phyloP scores from a whole-genome alignment of 2,329 filamentous ascomycete genomes.

The Aspergillus neotritici region DNA sequence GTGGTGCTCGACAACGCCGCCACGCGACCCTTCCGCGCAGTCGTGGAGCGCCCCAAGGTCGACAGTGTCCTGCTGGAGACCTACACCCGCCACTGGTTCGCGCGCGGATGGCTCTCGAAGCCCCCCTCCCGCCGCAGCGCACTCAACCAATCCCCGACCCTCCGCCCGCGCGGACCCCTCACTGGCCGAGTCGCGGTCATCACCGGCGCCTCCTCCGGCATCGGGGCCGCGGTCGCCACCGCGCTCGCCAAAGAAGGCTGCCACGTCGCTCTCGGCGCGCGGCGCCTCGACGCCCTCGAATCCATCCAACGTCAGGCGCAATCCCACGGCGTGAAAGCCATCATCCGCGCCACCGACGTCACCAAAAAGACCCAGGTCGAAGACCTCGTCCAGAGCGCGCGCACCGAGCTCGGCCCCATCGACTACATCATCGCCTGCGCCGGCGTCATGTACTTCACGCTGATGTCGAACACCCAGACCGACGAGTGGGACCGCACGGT shows the following conservation, averaged over 20 bases:
- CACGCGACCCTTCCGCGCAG: constrained; percentile 56
- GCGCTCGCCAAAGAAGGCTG: constrained; percentile 66
- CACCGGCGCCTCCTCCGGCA: constrained; percentile 74
- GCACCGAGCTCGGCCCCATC: constrained; percentile 61
- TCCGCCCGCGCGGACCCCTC: constrained; percentile 53
- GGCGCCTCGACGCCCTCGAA: constrained; percentile 64
- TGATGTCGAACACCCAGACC: constrained; percentile 70
- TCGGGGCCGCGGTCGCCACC: constrained; percentile 67
- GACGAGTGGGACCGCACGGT: constrained; percentile 78
- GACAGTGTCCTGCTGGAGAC: constrained; percentile 66
- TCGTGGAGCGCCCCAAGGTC: constrained; percentile 61
- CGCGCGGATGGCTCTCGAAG: constrained; percentile 66
- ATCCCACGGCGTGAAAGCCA: constrained; percentile 56
- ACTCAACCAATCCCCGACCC: constrained; percentile 40
- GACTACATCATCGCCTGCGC: constrained; percentile 77
- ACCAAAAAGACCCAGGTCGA: constrained; percentile 62
- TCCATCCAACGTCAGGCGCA: constrained; percentile 58
- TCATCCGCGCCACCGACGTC: constrained; percentile 67
- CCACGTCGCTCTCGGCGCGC: constrained; percentile 65
- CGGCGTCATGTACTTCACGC: constrained; percentile 82
- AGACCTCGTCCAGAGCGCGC: constrained; percentile 55
- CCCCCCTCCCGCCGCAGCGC: constrained; percentile 52
- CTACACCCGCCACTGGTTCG: constrained; percentile 74
- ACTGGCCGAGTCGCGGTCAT: constrained; percentile 66
- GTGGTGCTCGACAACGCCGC: constrained; percentile 67